Evolutionary conservation across 768 basidiomycete genomes (phyloP).

Genomic region (Saitozyma podzolica): DNA sequence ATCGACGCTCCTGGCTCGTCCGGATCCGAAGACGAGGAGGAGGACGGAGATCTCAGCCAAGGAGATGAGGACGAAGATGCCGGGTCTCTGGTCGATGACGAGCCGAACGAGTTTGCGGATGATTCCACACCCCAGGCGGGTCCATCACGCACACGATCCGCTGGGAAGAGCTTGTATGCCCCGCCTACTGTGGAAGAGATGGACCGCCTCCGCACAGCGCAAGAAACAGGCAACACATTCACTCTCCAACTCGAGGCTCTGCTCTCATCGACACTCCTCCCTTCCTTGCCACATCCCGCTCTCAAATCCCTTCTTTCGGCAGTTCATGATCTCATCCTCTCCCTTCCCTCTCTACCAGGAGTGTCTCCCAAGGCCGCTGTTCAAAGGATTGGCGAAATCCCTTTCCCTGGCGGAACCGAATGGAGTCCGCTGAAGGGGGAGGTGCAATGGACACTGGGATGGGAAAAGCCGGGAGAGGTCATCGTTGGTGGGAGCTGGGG

Average conservation of each 20-base stretch:
- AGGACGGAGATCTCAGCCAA: conserved; percentile 25
- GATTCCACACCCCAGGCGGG: conserved; percentile 16
- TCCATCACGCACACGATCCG: conserved; percentile 20
- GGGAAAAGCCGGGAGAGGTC: conserved; percentile 73
- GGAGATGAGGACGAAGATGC: conserved; percentile 13
- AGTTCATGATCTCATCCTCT: conserved; percentile 67
- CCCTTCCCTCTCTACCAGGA: conserved; percentile 62
- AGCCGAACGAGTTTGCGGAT: conserved; percentile 19
- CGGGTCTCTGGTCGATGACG: conserved; percentile 6
- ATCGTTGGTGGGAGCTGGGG: conserved; percentile 84
- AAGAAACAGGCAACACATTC: conserved; percentile 66
- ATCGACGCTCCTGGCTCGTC: conserved; percentile 19
- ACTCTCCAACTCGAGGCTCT: conserved; percentile 70
- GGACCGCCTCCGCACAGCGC: conserved; percentile 21
- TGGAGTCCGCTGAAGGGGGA: conserved; percentile 22
- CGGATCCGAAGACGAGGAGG: conserved; percentile 10
- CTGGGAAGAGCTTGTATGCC: conserved; percentile 42
- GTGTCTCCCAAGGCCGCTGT: conserved; percentile 68
- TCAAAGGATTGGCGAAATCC: conserved; percentile 58
- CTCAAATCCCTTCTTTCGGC: conserved; percentile 66
- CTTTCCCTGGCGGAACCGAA: conserved; percentile 57
- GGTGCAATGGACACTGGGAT: conserved; percentile 84
- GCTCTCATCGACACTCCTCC: conserved; percentile 41
- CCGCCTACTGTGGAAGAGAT: conserved; percentile 47
- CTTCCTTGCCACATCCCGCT: conserved; percentile 48